Percentiles rank a stretch among this genome's conserved stretches.
Evolutionary conservation across 306 rosid genomes (phyloP).

Genomic region (Lagenaria siceraria): DNA sequence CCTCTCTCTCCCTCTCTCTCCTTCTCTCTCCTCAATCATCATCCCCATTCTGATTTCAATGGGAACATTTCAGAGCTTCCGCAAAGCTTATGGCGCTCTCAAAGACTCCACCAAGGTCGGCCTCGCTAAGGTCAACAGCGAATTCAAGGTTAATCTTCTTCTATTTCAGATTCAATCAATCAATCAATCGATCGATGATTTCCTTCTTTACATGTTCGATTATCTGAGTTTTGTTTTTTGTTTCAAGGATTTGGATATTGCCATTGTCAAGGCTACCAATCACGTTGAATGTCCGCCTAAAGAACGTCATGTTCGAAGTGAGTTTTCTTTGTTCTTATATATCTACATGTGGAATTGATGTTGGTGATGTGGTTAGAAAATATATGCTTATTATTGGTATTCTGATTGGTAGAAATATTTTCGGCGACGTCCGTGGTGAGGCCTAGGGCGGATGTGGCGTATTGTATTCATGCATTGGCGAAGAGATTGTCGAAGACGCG

Average conservation of each 20-base stretch:
- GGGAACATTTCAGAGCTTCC: constrained; percentile 69
- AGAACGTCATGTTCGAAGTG: constrained; percentile 88
- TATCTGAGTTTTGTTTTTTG: not conserved
- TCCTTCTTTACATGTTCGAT: not conserved
- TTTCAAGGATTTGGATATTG: constrained; percentile 78
- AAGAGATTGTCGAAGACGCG: constrained; percentile 72
- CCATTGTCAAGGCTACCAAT: constrained; percentile 86
- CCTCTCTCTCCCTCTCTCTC: constrained; percentile 15
- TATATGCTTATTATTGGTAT: not conserved
- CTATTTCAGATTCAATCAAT: not conserved
- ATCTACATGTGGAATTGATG: no score
- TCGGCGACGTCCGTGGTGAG: constrained; percentile 64
- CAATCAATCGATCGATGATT: not conserved
- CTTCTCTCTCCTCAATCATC: constrained; percentile 10
- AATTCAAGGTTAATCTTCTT: constrained; percentile 45
- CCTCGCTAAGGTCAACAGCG: constrained; percentile 95
- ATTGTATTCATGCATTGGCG: constrained; percentile 67
- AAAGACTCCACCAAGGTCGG: constrained; percentile 95
- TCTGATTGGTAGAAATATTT: constrained; percentile 39
- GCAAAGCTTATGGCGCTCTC: constrained; percentile 91
- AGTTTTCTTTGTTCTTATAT: constrained; percentile 15
- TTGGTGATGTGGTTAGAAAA: not conserved
- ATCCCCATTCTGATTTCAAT: constrained; percentile 13
- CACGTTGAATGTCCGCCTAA: constrained; percentile 86
- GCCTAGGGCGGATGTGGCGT: constrained; percentile 83